These are phyloP conservation scores for Sporothrix dimorphospora DNA, from an alignment of 2,329 filamentous ascomycete species.

Conservation along the genomic window DNA sequence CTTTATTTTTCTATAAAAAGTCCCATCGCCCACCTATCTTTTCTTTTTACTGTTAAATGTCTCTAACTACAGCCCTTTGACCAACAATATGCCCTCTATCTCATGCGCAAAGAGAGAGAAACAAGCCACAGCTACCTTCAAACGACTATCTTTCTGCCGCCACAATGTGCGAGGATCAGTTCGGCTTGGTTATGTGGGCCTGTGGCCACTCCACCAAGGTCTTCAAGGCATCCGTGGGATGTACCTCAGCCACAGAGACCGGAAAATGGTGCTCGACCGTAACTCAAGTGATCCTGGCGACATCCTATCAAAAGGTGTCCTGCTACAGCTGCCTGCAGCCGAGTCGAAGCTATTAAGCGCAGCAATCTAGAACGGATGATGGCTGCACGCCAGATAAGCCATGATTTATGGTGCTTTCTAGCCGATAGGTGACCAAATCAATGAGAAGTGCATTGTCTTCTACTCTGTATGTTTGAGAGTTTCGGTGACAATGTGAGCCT, in stretches of 20 bases:
- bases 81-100: not conserved
- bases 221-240: not conserved
- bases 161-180: not conserved
- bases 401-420: no score
- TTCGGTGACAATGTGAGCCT: no score
- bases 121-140: not conserved
- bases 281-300: not conserved
- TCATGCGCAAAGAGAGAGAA: not conserved
- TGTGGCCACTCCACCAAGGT: not conserved
- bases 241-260: not conserved
- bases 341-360: not conserved
- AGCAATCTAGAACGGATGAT: no score
- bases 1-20: no score
- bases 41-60: no score
- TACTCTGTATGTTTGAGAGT: no score
- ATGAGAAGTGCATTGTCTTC: no score
- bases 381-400: no score
- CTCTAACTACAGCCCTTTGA: no score
- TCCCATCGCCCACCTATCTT: no score
- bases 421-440: no score
- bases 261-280: not conserved
- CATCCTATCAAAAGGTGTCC: not conserved
- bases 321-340: not conserved
- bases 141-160: not conserved
- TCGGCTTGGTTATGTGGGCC: not conserved